phyloP scores from a whole-genome alignment of 257 asterid species.

The Gentiana dahurica region DNA sequence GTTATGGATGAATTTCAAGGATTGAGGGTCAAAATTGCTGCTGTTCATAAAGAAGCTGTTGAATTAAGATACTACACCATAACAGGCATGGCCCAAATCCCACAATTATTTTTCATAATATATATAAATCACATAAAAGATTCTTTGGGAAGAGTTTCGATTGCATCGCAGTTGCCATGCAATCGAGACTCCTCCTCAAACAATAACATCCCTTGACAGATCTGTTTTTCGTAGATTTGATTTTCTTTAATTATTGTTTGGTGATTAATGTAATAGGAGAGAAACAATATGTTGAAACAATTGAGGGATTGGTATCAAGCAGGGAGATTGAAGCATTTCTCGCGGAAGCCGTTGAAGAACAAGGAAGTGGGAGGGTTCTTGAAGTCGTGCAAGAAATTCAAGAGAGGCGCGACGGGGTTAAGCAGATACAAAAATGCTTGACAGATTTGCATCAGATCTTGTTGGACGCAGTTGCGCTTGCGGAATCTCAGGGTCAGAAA shows the following conservation, averaged over 20 bases:
- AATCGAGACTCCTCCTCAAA: too few species aligned
- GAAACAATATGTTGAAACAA: slow-evolving; percentile 15
- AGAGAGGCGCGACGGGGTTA: slow-evolving; percentile 25
- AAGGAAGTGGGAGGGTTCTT: slow-evolving; percentile 18
- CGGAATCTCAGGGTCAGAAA: slow-evolving; percentile 24
- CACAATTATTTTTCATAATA: too few species aligned
- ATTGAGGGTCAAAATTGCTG: slow-evolving; percentile 18
- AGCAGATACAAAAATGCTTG: slow-evolving; percentile 21
- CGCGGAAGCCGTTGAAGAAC: slow-evolving; percentile 22
- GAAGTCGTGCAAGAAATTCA: slow-evolving; percentile 22
- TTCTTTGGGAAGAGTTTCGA: too few species aligned
- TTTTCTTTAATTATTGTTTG: too few species aligned
- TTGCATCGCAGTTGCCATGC: too few species aligned
- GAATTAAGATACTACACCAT: slow-evolving; percentile 20
- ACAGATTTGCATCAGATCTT: slow-evolving; percentile 24
- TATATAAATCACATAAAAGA: too few species aligned
- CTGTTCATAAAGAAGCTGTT: slow-evolving; percentile 23
- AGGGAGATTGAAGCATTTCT: slow-evolving; percentile 23
- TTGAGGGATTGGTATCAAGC: slow-evolving; percentile 19
- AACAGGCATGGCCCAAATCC: not conserved
- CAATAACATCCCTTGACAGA: too few species aligned
- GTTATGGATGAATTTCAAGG: slow-evolving; percentile 34
- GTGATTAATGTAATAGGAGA: slow-evolving; percentile 11
- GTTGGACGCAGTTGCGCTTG: slow-evolving; percentile 18
- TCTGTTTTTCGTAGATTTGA: too few species aligned